A percentile compares a stretch with the other conserved stretches of the same genome.
These are phyloP conservation scores for Heterobasidion parviporum DNA, from an alignment of 1,284 basidiomycete species.

Conservation along the genomic window DNA sequence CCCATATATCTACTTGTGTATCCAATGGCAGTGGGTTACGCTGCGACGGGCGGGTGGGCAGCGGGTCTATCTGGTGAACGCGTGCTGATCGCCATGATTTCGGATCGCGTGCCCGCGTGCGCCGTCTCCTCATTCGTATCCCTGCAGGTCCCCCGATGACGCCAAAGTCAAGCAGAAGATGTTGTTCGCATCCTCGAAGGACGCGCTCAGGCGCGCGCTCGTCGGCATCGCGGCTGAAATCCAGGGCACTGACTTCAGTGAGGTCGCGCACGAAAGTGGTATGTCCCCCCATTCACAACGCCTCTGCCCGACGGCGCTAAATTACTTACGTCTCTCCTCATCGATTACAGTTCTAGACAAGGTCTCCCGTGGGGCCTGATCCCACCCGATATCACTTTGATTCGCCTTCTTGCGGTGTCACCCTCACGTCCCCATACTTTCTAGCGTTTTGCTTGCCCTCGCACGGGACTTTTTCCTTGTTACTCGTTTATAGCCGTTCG, in stretches of 20 bases:
- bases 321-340: background rate
- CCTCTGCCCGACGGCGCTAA: background rate
- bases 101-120: background rate
- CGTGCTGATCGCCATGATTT: background rate
- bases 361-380: constrained; percentile 18
- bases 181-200: constrained; percentile 90
- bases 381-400: background rate
- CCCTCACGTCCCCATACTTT: background rate
- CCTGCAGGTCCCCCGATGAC: constrained; percentile 76
- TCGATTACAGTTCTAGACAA: constrained; percentile 19
- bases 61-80: background rate
- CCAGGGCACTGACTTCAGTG: constrained; percentile 80
- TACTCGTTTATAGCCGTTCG: background rate
- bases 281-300: constrained; percentile 23
- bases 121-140: background rate
- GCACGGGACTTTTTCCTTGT: background rate
- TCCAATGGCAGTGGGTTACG: background rate
- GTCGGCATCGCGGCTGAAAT: constrained; percentile 74
- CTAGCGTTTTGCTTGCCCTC: background rate
- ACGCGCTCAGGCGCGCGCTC: constrained; percentile 70
- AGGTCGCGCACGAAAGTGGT: constrained; percentile 76
- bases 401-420: background rate
- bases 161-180: constrained; percentile 93
- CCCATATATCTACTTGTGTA: background rate
- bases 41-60: too few relatives aligned